These are phyloP conservation scores for Quercus engelmannii DNA, from an alignment of 306 rosid genomes.

Conservation along the genomic window DNA sequence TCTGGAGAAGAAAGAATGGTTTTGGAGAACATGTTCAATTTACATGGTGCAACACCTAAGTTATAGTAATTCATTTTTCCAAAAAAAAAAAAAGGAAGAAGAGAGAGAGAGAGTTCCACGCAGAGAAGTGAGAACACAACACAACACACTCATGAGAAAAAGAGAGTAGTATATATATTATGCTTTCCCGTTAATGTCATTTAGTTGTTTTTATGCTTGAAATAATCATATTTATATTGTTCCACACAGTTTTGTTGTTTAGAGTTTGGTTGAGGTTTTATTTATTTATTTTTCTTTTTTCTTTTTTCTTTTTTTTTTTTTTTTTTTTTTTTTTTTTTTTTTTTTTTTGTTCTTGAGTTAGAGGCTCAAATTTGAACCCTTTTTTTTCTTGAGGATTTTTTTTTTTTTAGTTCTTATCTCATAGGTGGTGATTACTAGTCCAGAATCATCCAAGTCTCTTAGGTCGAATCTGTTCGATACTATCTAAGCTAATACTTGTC, in stretches of 20 bases:
- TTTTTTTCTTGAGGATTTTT: too few relatives aligned
- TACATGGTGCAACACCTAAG: conserved; percentile 39
- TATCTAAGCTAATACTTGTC: too few relatives aligned
- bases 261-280: too few relatives aligned
- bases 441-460: neutral
- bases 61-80: neutral
- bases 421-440: neutral
- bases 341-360: too few relatives aligned
- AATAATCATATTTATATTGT: neutral
- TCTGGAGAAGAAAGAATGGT: conserved; percentile 19
- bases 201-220: neutral
- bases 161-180: too few relatives aligned
- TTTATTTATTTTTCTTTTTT: too few relatives aligned
- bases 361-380: neutral
- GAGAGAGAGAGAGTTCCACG: too few relatives aligned
- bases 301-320: too few relatives aligned
- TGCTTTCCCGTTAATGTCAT: too few relatives aligned
- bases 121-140: neutral
- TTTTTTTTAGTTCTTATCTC: neutral
- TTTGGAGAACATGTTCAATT: conserved; percentile 30
- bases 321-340: too few relatives aligned
- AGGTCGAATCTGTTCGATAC: neutral
- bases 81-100: too few relatives aligned
- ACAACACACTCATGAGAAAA: neutral
- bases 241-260: neutral